Evolutionary conservation across 2,329 filamentous ascomycete species (phyloP).

Genomic region (Colletotrichum salicis): DNA sequence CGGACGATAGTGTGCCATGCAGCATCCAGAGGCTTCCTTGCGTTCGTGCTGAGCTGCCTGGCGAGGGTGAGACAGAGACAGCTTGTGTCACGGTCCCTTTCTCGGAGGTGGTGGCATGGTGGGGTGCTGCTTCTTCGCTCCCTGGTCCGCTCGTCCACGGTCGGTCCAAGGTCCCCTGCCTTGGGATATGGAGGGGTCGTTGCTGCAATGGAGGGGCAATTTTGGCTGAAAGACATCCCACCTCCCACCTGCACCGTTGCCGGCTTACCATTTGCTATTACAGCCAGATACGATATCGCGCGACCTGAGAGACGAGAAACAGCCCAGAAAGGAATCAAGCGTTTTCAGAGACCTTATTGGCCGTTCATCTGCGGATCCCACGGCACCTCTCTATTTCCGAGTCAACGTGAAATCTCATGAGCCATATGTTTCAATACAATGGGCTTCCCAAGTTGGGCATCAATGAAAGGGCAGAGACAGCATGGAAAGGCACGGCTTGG

Average conservation of each 20-base stretch:
- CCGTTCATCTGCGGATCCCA: not conserved
- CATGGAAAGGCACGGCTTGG: not conserved
- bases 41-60: constrained; percentile 4
- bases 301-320: constrained; percentile 9
- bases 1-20: not conserved
- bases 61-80: constrained; percentile 20
- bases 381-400: not conserved
- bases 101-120: constrained; percentile 37
- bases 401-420: not conserved
- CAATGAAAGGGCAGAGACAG: not conserved
- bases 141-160: constrained; percentile 18
- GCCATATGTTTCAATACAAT: not conserved
- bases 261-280: constrained; percentile 43
- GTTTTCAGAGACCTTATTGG: not conserved
- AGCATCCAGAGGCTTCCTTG: not conserved
- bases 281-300: constrained; percentile 27
- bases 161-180: constrained; percentile 9
- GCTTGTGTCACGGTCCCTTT: constrained; percentile 22
- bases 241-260: constrained; percentile 40
- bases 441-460: not conserved
- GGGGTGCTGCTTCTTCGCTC: constrained; percentile 35
- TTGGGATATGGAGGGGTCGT: constrained; percentile 28
- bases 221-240: constrained; percentile 8
- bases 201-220: constrained; percentile 29
- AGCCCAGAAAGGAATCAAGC: not conserved